Percentiles rank a stretch among this genome's conserved stretches.
These are phyloP conservation scores for Dendrobium chrysotoxum DNA, from an alignment of 106 monocot genomes.

Conservation along the genomic window DNA sequence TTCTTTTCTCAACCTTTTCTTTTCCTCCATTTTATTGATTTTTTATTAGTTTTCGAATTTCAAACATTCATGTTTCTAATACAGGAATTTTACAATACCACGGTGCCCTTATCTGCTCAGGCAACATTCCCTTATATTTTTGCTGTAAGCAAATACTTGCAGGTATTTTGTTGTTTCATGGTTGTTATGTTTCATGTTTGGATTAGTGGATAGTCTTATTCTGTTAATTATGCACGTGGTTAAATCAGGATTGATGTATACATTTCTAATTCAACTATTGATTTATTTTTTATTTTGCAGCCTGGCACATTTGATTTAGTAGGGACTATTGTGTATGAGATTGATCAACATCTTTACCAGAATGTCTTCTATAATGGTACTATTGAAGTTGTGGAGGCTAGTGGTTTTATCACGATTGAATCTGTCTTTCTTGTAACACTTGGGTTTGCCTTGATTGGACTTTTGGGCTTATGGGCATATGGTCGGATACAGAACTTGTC, in stretches of 20 bases:
- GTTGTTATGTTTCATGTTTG: neutral
- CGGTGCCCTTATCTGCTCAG: constrained; percentile 71
- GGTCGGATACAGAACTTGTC: constrained; percentile 81
- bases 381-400: constrained; percentile 92
- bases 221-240: neutral
- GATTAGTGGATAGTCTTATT: neutral
- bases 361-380: constrained; percentile 89
- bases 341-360: constrained; percentile 85
- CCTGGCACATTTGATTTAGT: constrained; percentile 92
- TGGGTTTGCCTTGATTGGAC: constrained; percentile 52
- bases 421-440: constrained; percentile 92
- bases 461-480: constrained; percentile 82
- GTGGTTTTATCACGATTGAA: constrained; percentile 77
- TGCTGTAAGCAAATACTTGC: constrained; percentile 83
- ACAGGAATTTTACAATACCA: constrained; percentile 77
- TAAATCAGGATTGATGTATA: neutral
- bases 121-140: constrained; percentile 89
- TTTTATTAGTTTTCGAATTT: neutral
- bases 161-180: constrained; percentile 37
- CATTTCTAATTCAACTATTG: neutral
- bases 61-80: neutral
- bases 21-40: neutral
- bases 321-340: constrained; percentile 86
- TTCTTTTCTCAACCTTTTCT: neutral
- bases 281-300: constrained; percentile 29